Base-by-base conservation (phyloP, 768 basidiomycete genomes). In the Tulasnella sp. region DNA sequence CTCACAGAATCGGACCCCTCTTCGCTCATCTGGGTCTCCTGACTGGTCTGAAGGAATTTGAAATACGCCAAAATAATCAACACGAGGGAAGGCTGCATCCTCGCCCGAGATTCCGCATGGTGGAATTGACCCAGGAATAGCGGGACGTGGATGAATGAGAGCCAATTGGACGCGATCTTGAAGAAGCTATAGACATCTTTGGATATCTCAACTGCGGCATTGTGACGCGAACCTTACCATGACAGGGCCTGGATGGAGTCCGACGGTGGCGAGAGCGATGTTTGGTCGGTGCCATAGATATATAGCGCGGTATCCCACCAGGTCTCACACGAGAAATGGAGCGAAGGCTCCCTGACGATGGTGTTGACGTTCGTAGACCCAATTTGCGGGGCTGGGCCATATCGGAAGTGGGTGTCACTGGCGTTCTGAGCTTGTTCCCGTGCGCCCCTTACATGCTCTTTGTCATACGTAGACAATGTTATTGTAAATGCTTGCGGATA, bases 111-210 rank as follows among this genome's bases (percentile, higher is more conserved):
- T n/a, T 51, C 29, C 23, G 62, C 50, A 26, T 60, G 51, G 21
- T 60, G 47, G 58, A 63, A 60, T 21, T 30, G 13, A 19, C 23
- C 30, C 43, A 60, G 54, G 51, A 63, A 63, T 27, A 63, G 53
- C 3, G 58, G 62, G 8, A 63, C 58, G 41, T 63, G 45, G 26
- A 63, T 10, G 58, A 60, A 63, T n/a, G 58, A 60, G 51, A 63
- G 41, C 61, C 45, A 51, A 34, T 43, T 44, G 10, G 45, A 41
- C 9, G 56, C 43, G 48, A 32, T 43, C 43, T 30, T 62, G 56
- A 59, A 59, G 49, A 59, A 23, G 30, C 17, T 26, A 5, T 58
- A 47, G 10, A 59, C 45, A 48, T 59, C 43, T 1, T 38, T 32
- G 17, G 27, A 30, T n/a, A 49, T 32, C 38, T 26, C 38, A 9